Evolutionary conservation across 176 grass and related monocot species (phyloP).

Genomic region (Oryza glaberrima): DNA sequence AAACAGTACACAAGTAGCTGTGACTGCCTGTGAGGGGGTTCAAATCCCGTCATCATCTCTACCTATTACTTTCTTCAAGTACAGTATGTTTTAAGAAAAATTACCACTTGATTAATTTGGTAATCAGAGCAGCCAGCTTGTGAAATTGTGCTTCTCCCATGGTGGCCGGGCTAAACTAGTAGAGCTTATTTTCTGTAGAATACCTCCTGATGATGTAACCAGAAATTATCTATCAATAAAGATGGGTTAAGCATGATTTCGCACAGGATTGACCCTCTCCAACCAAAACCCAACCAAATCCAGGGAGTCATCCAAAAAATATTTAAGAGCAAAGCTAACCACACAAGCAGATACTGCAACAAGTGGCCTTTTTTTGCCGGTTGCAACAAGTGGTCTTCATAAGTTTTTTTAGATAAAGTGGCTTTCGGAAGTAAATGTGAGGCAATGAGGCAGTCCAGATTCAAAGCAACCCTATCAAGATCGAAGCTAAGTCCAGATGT

Average conservation of each 20-base stretch:
- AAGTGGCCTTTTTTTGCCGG: slow-evolving; percentile 13
- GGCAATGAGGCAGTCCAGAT: slow-evolving; percentile 2
- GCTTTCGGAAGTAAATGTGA: slow-evolving; percentile 20
- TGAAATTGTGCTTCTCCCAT: too few species aligned
- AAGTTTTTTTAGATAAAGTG: background rate
- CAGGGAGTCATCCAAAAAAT: background rate
- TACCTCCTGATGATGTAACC: background rate
- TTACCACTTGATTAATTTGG: background rate
- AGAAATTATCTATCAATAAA: background rate
- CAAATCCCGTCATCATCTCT: too few species aligned
- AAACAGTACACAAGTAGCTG: background rate
- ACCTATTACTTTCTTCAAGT: background rate
- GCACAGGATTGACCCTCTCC: background rate
- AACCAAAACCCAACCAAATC: background rate
- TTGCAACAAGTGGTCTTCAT: slow-evolving; percentile 9
- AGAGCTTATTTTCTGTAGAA: background rate
- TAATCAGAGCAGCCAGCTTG: background rate
- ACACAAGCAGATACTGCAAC: background rate
- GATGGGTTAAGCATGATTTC: background rate
- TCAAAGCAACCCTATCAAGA: slow-evolving; percentile 14
- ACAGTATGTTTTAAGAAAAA: background rate
- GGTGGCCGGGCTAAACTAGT: background rate
- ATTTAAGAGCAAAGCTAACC: background rate
- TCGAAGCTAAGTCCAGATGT: slow-evolving; percentile 3
- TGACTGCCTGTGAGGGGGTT: background rate